Percentiles rank a stretch among this genome's conserved stretches.
Evolutionary conservation across 164 flowering plant genomes (phyloP).

Genomic region (Stephania yunnanensis): DNA sequence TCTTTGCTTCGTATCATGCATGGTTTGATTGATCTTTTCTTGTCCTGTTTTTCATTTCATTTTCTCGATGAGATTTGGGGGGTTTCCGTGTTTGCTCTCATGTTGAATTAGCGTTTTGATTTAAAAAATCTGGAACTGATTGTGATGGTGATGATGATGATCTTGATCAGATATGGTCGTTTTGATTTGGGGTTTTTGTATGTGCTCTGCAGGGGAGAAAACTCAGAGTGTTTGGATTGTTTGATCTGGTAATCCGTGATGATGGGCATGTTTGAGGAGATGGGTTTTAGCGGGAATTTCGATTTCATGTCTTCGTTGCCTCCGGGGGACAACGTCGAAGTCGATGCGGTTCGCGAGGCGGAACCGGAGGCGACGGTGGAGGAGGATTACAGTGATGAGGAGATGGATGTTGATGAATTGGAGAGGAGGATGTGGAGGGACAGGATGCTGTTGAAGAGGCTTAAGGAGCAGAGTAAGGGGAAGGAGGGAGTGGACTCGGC

Average conservation of each 20-base stretch:
- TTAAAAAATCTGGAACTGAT: too few relatives aligned
- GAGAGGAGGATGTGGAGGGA: slow-evolving; percentile 60
- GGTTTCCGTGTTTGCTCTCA: too few relatives aligned
- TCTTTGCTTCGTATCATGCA: too few relatives aligned
- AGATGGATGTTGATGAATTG: slow-evolving; percentile 49
- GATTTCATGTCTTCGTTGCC: not conserved
- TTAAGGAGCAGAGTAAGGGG: slow-evolving; percentile 44
- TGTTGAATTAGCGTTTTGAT: not conserved
- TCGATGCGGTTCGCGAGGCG: slow-evolving; percentile 25
- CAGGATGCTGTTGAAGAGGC: slow-evolving; percentile 34
- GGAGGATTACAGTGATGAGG: slow-evolving; percentile 50
- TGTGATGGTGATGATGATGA: not conserved
- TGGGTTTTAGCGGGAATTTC: slow-evolving; percentile 22
- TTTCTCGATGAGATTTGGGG: too few relatives aligned
- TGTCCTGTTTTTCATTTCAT: too few relatives aligned
- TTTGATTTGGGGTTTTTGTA: too few relatives aligned
- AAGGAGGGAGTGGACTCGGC: slow-evolving; percentile 38
- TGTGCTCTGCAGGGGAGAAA: too few relatives aligned
- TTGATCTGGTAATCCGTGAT: not conserved
- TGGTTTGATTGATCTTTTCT: too few relatives aligned
- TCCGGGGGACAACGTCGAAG: slow-evolving; percentile 13
- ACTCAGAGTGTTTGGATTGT: not conserved
- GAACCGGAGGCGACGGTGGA: slow-evolving; percentile 37
- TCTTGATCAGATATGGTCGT: not conserved
- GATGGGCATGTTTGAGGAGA: slow-evolving; percentile 34